Percentiles rank a stretch among this genome's conserved stretches.
These are phyloP conservation scores for Daldinia sp. DNA, from an alignment of 2,329 filamentous ascomycete genomes.

Conservation along the genomic window DNA sequence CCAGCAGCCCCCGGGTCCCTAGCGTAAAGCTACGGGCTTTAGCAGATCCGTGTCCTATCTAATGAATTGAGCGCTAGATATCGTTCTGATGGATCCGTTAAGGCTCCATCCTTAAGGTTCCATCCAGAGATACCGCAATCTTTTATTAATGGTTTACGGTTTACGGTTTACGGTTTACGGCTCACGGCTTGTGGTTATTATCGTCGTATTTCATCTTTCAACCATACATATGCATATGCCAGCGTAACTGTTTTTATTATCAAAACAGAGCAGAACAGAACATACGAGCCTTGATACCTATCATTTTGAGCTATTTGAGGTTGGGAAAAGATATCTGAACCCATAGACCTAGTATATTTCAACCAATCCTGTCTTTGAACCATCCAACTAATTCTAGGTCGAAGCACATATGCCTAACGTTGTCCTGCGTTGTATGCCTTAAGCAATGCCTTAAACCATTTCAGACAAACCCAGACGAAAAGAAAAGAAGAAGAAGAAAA, in stretches of 20 bases:
- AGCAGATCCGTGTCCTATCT: neutral
- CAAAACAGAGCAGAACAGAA: slow-evolving; percentile 7
- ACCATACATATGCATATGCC: neutral
- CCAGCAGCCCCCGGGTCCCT: neutral
- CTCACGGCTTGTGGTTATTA: neutral
- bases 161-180: too few relatives aligned
- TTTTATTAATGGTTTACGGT: too few relatives aligned
- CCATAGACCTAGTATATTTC: neutral
- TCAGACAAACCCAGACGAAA: too few relatives aligned
- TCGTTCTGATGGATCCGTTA: neutral
- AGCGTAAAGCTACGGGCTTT: neutral
- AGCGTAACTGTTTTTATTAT: neutral
- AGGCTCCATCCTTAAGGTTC: neutral
- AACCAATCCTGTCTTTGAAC: neutral
- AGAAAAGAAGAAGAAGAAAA: too few relatives aligned
- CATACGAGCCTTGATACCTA: slow-evolving; percentile 13
- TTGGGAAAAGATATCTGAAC: neutral
- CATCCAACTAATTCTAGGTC: neutral
- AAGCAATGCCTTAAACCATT: neutral
- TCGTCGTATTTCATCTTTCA: slow-evolving; percentile 1
- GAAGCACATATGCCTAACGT: slow-evolving; percentile 3
- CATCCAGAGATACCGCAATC: slow-evolving; percentile 4
- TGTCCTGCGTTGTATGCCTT: neutral
- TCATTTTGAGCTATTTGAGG: neutral
- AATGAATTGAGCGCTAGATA: neutral